These are phyloP conservation scores for Phaeolepiota aurea DNA, from an alignment of 768 basidiomycete genomes.

Conservation along the genomic window DNA sequence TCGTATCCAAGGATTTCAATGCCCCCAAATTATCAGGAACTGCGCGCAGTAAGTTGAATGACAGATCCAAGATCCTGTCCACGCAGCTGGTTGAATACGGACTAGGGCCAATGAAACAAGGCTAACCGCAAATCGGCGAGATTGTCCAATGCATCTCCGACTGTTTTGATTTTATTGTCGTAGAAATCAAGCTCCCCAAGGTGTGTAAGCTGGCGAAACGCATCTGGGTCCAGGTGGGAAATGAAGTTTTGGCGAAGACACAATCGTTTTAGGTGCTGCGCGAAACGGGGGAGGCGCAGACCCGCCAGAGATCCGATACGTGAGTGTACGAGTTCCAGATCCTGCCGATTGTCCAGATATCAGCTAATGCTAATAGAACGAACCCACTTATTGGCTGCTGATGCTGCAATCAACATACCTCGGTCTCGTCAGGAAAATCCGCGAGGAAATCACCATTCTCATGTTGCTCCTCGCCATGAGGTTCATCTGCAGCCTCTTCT, in stretches of 20 bases:
- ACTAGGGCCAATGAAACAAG: background rate
- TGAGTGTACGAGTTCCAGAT: slow-evolving; percentile 79
- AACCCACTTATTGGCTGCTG: no score
- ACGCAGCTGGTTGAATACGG: slow-evolving; percentile 2
- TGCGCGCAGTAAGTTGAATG: slow-evolving; percentile 82
- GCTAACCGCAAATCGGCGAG: slow-evolving; percentile 50
- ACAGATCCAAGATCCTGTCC: slow-evolving; percentile 76
- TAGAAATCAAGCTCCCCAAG: slow-evolving; percentile 92
- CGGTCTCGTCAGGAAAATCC: slow-evolving; percentile 78
- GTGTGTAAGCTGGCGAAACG: slow-evolving; percentile 54
- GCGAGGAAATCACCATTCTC: slow-evolving; percentile 65
- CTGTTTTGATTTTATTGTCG: slow-evolving; percentile 83
- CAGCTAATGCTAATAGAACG: slow-evolving; percentile 5
- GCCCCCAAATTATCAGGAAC: slow-evolving; percentile 56
- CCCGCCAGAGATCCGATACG: slow-evolving; percentile 61
- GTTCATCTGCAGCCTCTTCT: slow-evolving; percentile 34
- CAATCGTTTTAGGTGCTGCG: slow-evolving; percentile 54
- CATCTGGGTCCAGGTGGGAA: slow-evolving; percentile 59
- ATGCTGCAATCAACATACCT: slow-evolving; percentile 47
- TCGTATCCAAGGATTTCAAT: slow-evolving; percentile 57
- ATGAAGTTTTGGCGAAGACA: slow-evolving; percentile 87
- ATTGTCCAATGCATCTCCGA: slow-evolving; percentile 58
- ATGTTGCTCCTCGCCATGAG: slow-evolving; percentile 31
- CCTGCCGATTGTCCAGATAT: slow-evolving; percentile 34
- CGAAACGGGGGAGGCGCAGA: slow-evolving; percentile 72